phyloP scores from a whole-genome alignment of 225 moss, liverwort and hornwort genomes.

The Physcomitrium patens region DNA sequence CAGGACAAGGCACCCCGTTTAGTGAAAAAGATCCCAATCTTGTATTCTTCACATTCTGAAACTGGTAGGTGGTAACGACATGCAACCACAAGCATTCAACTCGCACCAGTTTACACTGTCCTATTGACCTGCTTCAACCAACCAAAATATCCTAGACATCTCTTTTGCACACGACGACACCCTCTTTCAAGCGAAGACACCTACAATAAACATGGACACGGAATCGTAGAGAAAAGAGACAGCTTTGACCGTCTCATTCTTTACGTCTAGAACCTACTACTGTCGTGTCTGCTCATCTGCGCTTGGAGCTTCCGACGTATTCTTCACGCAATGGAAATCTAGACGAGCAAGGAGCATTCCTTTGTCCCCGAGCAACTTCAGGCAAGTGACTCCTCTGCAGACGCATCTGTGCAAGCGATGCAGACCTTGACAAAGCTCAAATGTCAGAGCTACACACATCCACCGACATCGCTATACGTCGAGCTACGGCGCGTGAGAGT shows the following conservation, averaged over 20 bases:
- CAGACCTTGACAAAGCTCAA: background rate
- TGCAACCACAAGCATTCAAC: slow-evolving; percentile 23
- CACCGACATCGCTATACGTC: background rate
- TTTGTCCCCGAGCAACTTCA: too few relatives aligned
- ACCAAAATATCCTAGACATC: slow-evolving; percentile 16
- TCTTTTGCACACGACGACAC: background rate
- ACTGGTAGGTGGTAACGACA: slow-evolving; percentile 16
- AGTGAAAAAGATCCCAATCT: slow-evolving; percentile 4
- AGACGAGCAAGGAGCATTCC: slow-evolving; percentile 16
- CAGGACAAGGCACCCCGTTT: background rate
- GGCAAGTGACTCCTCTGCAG: too few relatives aligned
- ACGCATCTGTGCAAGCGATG: background rate
- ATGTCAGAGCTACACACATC: background rate
- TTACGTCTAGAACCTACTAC: slow-evolving; percentile 43
- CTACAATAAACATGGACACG: slow-evolving; percentile 36
- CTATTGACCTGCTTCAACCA: slow-evolving; percentile 34
- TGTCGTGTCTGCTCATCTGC: slow-evolving; percentile 2
- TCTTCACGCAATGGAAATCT: slow-evolving; percentile 38
- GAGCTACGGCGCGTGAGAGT: background rate
- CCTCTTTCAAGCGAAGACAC: slow-evolving; percentile 7
- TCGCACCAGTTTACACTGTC: slow-evolving; percentile 31
- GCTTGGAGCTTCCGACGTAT: slow-evolving; percentile 19
- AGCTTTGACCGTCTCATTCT: slow-evolving; percentile 28
- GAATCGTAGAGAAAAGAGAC: slow-evolving; percentile 7
- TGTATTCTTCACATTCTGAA: slow-evolving; percentile 19